A percentile compares a stretch with the other conserved stretches of the same genome.
phyloP scores from a whole-genome alignment of 768 basidiomycete species.

The Mycena venus region DNA sequence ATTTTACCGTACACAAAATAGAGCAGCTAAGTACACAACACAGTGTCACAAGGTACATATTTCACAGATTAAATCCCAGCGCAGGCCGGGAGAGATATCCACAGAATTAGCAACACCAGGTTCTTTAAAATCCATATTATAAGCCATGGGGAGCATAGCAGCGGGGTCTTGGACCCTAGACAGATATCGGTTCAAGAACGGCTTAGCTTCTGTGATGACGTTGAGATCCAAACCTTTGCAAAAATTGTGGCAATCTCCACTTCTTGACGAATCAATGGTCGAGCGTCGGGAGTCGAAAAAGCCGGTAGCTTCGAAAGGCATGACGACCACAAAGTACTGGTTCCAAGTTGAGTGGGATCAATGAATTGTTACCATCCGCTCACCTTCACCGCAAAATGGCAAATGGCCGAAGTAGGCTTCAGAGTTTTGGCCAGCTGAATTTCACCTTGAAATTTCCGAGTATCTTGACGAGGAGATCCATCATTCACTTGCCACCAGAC shows the following conservation, averaged over 20 bases:
- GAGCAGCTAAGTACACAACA: no score
- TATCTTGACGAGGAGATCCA: slow-evolving; percentile 40
- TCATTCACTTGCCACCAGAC: slow-evolving; percentile 62
- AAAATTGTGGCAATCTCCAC: slow-evolving; percentile 67
- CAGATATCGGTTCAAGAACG: no score
- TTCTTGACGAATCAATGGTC: slow-evolving; percentile 59
- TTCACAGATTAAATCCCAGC: no score
- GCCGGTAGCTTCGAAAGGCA: slow-evolving; percentile 55
- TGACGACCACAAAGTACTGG: slow-evolving; percentile 62
- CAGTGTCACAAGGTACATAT: no score
- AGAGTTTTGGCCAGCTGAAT: slow-evolving; percentile 64
- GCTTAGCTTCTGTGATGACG: no score
- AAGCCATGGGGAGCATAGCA: background rate
- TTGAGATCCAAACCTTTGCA: slow-evolving; percentile 45
- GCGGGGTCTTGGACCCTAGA: slow-evolving; percentile 15
- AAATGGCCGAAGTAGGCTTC: slow-evolving; percentile 63
- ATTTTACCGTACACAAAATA: no score
- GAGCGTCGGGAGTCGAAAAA: slow-evolving; percentile 49
- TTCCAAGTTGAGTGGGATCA: background rate
- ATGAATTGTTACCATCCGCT: slow-evolving; percentile 32
- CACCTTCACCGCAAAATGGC: slow-evolving; percentile 64
- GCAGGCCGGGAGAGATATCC: no score
- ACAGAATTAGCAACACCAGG: no score
- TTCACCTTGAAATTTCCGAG: slow-evolving; percentile 64
- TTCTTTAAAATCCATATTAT: no score